Conservation (phyloP, 164 flowering plant species). For the Euptelea pleiosperma region DNA sequence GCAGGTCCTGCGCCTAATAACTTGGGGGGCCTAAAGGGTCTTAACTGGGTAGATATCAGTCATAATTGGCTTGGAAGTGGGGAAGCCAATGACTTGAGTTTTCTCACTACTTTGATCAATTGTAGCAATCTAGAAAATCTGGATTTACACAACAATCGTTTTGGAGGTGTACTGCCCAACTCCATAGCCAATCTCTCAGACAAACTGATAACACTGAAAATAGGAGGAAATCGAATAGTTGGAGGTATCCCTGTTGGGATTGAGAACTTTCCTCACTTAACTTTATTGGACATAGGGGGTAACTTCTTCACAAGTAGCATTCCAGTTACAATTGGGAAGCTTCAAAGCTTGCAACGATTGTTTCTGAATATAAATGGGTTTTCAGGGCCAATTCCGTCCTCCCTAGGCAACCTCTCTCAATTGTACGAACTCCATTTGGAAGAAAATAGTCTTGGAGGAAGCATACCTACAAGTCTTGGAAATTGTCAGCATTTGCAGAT, state of each 20-base stretch:
- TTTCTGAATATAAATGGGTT: too few relatives aligned
- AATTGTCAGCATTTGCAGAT: too few relatives aligned
- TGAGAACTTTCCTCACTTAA: background rate
- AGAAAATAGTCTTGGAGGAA: too few relatives aligned
- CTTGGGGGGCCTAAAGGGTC: conserved; percentile 2
- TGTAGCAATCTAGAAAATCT: background rate
- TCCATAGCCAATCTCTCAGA: conserved; percentile 11
- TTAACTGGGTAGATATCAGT: background rate
- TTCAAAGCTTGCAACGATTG: background rate
- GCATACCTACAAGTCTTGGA: too few relatives aligned
- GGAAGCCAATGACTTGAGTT: background rate
- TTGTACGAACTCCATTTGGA: too few relatives aligned
- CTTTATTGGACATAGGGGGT: background rate
- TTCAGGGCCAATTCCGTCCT: too few relatives aligned
- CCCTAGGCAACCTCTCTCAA: too few relatives aligned
- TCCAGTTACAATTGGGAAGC: conserved; percentile 3
- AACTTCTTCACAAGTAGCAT: too few relatives aligned
- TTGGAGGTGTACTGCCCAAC: conserved; percentile 1
- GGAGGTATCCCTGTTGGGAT: conserved; percentile 6
- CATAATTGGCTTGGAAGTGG: background rate
- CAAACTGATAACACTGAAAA: background rate
- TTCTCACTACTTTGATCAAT: conserved; percentile 6
- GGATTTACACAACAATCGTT: background rate
- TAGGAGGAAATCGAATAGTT: background rate
- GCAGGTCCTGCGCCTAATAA: conserved; percentile 6